Conservation (phyloP, 78 protist species). For the Cyanophora paradoxa region DNA sequence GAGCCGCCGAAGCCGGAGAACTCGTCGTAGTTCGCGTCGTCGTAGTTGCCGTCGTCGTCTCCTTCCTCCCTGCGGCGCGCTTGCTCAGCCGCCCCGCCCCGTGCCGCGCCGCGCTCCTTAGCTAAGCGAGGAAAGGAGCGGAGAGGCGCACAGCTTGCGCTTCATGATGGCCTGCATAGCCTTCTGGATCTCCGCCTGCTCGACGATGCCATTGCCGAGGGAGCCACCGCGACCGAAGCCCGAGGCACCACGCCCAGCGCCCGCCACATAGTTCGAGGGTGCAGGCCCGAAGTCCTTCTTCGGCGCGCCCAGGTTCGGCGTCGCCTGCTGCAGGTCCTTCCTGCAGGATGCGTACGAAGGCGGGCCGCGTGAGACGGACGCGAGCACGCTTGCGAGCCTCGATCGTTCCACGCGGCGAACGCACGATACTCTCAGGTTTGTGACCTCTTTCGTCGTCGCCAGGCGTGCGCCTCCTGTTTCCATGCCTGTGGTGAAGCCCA, state of each 20-base stretch:
- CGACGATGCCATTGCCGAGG: no score
- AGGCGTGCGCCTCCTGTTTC: constrained; percentile 73
- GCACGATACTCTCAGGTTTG: no score
- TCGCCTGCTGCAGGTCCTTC: background rate
- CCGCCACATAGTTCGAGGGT: no score
- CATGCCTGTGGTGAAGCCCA: constrained; percentile 87
- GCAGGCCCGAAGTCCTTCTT: background rate
- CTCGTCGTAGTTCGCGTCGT: constrained; percentile 72
- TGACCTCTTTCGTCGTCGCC: background rate
- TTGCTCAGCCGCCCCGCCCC: no score
- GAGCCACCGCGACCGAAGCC: no score
- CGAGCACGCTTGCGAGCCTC: background rate
- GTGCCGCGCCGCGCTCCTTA: constrained; percentile 2
- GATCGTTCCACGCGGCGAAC: background rate
- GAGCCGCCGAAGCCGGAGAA: constrained; percentile 68
- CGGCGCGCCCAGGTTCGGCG: background rate
- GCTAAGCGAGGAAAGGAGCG: no score
- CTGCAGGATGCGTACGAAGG: no score
- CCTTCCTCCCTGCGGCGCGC: constrained; percentile 4
- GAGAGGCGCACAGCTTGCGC: no score
- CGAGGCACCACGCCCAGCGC: constrained; percentile 14
- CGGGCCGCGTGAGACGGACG: background rate
- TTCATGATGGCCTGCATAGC: no score
- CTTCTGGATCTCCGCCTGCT: no score
- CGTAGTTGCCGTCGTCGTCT: background rate